phyloP scores from a whole-genome alignment of 768 basidiomycete species.

The Hygrophoropsis aurantiaca region DNA sequence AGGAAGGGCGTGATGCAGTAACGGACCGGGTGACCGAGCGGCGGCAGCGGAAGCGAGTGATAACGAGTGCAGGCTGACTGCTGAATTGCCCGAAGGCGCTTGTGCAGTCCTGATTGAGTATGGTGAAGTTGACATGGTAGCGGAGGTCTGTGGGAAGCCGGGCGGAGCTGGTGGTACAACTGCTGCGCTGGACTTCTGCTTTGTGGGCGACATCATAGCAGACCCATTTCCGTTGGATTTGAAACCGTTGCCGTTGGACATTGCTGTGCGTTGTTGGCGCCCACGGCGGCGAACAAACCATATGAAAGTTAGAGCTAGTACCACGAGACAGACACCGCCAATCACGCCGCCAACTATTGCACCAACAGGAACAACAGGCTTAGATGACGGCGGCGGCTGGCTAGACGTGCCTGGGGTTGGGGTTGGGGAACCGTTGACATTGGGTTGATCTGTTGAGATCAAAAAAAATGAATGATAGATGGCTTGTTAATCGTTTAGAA shows the following conservation, averaged over 20 bases:
- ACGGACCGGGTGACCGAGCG: not conserved
- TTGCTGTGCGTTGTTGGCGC: slow-evolving; percentile 3
- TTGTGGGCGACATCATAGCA: not conserved
- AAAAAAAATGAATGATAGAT: not conserved
- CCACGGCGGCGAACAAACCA: slow-evolving; percentile 10
- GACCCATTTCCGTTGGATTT: not conserved
- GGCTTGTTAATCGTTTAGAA: not conserved
- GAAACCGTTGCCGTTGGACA: not conserved
- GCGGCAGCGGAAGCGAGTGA: slow-evolving; percentile 4
- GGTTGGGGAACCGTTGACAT: slow-evolving; percentile 16
- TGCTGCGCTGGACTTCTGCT: not conserved
- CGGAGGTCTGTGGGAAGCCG: not conserved
- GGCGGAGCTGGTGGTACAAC: slow-evolving; percentile 4
- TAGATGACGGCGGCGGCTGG: slow-evolving; percentile 9
- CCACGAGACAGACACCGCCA: slow-evolving; percentile 12
- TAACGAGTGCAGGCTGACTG: slow-evolving; percentile 7
- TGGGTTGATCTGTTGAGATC: slow-evolving; percentile 5
- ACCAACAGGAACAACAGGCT: slow-evolving; percentile 6
- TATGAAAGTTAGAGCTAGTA: slow-evolving; percentile 13
- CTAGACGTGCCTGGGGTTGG: slow-evolving; percentile 1
- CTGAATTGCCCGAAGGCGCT: slow-evolving; percentile 7
- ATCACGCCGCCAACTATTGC: slow-evolving; percentile 22
- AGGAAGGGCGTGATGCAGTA: not conserved
- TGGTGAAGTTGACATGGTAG: not conserved
- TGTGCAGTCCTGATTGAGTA: slow-evolving; percentile 1